Conservation (phyloP, 768 basidiomycete genomes). For the Holtermanniella nyarrowii region DNA sequence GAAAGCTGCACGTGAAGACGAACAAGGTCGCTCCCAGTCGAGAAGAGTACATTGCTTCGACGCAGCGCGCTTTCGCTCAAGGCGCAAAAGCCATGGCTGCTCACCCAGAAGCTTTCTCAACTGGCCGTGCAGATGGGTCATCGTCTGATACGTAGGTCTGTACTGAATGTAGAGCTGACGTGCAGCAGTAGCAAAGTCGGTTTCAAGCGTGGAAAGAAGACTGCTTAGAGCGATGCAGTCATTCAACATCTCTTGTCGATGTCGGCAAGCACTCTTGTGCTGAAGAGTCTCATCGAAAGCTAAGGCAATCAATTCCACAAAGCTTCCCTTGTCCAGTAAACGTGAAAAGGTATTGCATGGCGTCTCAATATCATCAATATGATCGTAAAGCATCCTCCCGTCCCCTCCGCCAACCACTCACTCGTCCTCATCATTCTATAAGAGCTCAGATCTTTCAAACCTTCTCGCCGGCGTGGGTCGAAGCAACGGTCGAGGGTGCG, state of each 20-base stretch:
- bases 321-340: no score
- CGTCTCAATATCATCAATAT: no score
- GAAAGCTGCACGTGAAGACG: conserved; percentile 16
- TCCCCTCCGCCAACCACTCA: no score
- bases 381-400: no score
- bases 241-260: no score
- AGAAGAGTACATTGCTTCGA: conserved; percentile 27
- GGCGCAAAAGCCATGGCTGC: conserved; percentile 23
- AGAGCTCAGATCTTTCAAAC: not conserved
- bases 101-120: conserved; percentile 27
- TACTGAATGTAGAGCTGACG: not conserved
- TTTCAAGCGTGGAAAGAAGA: not conserved
- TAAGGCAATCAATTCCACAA: no score
- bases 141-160: not conserved
- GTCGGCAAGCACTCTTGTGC: no score
- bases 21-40: conserved; percentile 21
- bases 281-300: no score
- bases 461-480: not conserved
- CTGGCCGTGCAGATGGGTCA: not conserved
- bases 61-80: conserved; percentile 23
- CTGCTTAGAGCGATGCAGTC: no score
- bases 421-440: no score
- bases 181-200: not conserved
- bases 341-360: no score
- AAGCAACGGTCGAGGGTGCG: not conserved